phyloP scores from a whole-genome alignment of 2,329 filamentous ascomycete genomes.

The Diaporthe amygdali region DNA sequence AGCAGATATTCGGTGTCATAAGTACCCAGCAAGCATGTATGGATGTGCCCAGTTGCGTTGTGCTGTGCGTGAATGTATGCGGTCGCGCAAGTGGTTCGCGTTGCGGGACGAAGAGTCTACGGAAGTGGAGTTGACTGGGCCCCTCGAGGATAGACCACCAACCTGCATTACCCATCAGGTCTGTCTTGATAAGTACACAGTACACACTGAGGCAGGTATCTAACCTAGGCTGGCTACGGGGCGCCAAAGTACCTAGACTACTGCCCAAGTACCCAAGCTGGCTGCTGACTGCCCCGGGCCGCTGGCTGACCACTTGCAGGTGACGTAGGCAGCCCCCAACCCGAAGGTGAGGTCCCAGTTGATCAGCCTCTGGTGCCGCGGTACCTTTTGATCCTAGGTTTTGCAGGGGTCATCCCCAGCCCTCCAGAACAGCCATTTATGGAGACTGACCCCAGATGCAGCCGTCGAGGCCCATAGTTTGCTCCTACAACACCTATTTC shows the following conservation, averaged over 20 bases:
- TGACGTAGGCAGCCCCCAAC: constrained; percentile 6
- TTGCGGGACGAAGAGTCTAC: constrained; percentile 12
- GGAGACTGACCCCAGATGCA: constrained; percentile 21
- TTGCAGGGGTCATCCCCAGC: neutral
- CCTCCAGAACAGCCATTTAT: constrained; percentile 2
- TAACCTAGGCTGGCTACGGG: too few relatives aligned
- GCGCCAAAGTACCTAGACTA: neutral
- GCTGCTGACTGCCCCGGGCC: neutral
- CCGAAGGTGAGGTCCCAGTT: neutral
- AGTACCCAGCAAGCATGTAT: neutral
- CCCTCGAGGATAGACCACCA: neutral
- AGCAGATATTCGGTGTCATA: neutral
- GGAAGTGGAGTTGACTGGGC: constrained; percentile 2
- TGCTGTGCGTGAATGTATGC: neutral
- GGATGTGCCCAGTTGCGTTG: neutral
- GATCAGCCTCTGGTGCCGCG: neutral
- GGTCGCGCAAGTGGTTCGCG: constrained; percentile 4
- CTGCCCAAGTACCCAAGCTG: neutral
- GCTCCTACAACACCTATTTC: constrained; percentile 20
- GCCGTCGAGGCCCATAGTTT: neutral
- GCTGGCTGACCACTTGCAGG: neutral
- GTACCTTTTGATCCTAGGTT: neutral
- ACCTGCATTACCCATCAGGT: constrained; percentile 8
- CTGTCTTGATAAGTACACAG: neutral
- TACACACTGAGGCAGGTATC: neutral